Base-by-base conservation (phyloP, 1,284 basidiomycete species). In the Flammula alnicola region DNA sequence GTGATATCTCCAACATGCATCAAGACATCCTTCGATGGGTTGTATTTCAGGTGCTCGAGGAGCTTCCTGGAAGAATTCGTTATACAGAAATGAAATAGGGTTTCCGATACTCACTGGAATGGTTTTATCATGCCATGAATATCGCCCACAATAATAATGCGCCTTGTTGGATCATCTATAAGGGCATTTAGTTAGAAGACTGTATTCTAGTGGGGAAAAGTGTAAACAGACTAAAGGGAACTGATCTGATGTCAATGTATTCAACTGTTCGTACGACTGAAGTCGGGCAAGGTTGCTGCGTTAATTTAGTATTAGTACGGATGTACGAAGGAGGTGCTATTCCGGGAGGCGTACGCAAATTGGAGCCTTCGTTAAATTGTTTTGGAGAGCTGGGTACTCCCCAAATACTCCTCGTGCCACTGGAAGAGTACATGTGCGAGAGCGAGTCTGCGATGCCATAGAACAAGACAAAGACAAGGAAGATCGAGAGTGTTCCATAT, bases 1-100 rank as follows among this genome's bases (percentile, higher is more conserved):
- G 91, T 63, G 19, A 95, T 73, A 64, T 97, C 94, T 9, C 94
- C 94, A 22, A 86, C 77, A 59, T 93, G 88, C 20, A 96, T 72
- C 25, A 97, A 72, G 1, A 77, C 78, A 62, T 95, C 93, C 10
- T 73, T 72, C 2, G 67, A 56, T 1, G 79, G 70, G 27, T 83
- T 62, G 64, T 87, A 95, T 1, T 76, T 70, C 23, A 91, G 53
- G 56, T 81, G 76, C 12, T 71, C 53, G 22, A 95, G 74, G 3
- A 95, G 74, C 41, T 77, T 65, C 29, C 91, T 93, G 17, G 27
- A 23, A 38, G 32, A 45, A 36, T 41, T 41, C 12, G 26, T 17
- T 22, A 16, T 46, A 8, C 26, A n/a, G 16, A n/a, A 35, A 14
- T 33, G 32, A 8, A 46, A 44, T 27, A 36, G 30, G 19, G 9